Evolutionary conservation across 2,329 filamentous ascomycete species (phyloP).

Genomic region (Celoporthe dispersa): DNA sequence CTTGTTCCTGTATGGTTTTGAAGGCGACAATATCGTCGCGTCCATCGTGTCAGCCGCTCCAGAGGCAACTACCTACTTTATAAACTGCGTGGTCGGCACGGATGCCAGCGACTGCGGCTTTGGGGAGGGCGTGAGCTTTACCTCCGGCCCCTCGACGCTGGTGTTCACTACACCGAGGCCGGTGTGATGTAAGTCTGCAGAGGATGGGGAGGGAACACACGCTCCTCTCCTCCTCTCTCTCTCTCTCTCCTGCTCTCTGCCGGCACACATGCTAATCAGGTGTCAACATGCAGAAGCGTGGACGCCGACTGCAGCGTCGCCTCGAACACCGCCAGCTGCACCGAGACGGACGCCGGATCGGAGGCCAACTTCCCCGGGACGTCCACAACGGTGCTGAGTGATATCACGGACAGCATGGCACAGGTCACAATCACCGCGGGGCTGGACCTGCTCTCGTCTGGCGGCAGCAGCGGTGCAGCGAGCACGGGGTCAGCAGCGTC

Average conservation of each 20-base stretch:
- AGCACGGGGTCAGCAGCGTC: slow-evolving; percentile 12
- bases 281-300: neutral
- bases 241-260: too few species aligned
- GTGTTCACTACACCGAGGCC: slow-evolving; percentile 14
- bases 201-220: neutral
- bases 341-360: slow-evolving; percentile 10
- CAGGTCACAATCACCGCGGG: slow-evolving; percentile 28
- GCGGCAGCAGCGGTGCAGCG: neutral
- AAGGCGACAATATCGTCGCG: slow-evolving; percentile 25
- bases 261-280: neutral
- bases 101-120: slow-evolving; percentile 28
- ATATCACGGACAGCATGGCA: slow-evolving; percentile 9
- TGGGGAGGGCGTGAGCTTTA: slow-evolving; percentile 20
- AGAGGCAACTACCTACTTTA: slow-evolving; percentile 17
- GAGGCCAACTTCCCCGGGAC: slow-evolving; percentile 22
- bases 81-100: slow-evolving; percentile 23
- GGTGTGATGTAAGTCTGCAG: slow-evolving; percentile 16
- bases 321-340: slow-evolving; percentile 14
- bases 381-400: neutral
- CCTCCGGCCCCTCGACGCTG: slow-evolving; percentile 17
- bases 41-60: slow-evolving; percentile 26
- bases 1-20: slow-evolving; percentile 26
- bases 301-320: slow-evolving; percentile 18
- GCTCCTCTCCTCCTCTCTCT: too few species aligned
- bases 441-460: slow-evolving; percentile 20